Evolutionary conservation across 2,329 filamentous ascomycete genomes (phyloP), one percentile per base, ranked within the genome.

Genomic region (Alternaria gaisen): DNA sequence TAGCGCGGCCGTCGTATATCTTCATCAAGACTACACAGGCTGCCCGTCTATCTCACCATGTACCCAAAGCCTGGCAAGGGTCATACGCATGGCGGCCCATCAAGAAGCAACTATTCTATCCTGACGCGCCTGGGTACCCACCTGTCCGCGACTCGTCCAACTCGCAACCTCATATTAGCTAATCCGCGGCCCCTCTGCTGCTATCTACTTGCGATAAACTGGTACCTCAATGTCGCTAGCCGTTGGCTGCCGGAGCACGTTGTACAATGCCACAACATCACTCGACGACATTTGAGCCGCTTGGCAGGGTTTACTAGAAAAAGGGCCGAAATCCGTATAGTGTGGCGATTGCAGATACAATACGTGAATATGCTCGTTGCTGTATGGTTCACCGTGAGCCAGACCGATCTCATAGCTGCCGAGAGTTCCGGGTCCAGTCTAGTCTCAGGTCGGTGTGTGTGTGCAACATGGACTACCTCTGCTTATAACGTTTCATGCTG

Each of bases 201-300:
- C 47, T 52, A 44, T 41, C 41, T 46, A 20, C 32, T 53, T 56
- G 30, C 53, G 44, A 56, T 46, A 47, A 38, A 52, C 46, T 54
- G 40, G 46, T 32, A 50, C 32, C 41, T 26, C 20, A 26, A n/a
- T 28, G 54, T 26, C 58, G 46, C 53, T 57, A 56, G 53, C 46
- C 46, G 51, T 20, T n/a, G 16, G 40, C 47, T 44, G 57, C 44
- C 30, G 38, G 44, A 20, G 52, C 57, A 60, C 57, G 57, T 60
- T 60, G 38, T 9, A 12, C 52, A 44, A 50, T 60, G 28, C 32
- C 38, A 32, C 57, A 16, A 43, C 36, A 41, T 56, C 53, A 60
- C 57, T 60, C 57, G 57, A 56, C 57, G 32, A 38, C 28, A 34
- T 30, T 14, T 12, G 10, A 18, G 22, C 18, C 38, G 30, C 52